These are phyloP conservation scores for Luzula sylvatica DNA, from an alignment of 176 grass and related monocot species.

Conservation along the genomic window DNA sequence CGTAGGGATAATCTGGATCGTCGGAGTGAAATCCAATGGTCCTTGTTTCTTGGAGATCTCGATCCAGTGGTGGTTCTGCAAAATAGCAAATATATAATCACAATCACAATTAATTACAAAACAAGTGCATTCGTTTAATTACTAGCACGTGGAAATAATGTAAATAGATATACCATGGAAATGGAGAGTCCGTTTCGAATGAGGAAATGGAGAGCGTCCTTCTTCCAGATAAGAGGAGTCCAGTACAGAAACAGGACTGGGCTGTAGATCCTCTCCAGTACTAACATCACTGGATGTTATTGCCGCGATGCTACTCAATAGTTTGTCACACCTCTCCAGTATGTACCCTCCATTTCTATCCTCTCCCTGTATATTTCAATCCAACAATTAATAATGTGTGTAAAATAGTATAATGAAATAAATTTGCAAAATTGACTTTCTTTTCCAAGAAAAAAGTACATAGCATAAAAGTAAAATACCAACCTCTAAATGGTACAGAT, in stretches of 20 bases:
- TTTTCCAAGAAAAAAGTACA: neutral
- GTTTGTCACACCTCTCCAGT: conserved; percentile 68
- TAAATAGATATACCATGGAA: conserved; percentile 24
- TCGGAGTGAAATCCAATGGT: neutral
- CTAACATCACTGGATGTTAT: conserved; percentile 44
- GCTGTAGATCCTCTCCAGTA: conserved; percentile 41
- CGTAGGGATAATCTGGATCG: conserved; percentile 58
- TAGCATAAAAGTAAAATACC: conserved; percentile 1
- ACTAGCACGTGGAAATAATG: neutral
- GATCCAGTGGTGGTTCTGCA: conserved; percentile 1
- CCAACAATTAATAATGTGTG: neutral
- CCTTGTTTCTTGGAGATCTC: conserved; percentile 25
- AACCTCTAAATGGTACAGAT: conserved; percentile 4
- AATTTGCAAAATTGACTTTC: neutral
- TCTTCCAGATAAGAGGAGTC: conserved; percentile 65
- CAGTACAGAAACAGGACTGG: conserved; percentile 88
- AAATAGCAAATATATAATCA: neutral
- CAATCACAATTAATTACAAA: neutral
- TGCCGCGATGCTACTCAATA: conserved; percentile 65
- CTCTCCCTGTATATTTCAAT: neutral
- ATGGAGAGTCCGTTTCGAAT: conserved; percentile 27
- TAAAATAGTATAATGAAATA: neutral
- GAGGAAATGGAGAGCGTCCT: conserved; percentile 58
- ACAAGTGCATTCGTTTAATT: neutral
- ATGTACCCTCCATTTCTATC: conserved; percentile 27